Conservation (phyloP, 2,329 filamentous ascomycete species). For the Fusarium guadeloupense region DNA sequence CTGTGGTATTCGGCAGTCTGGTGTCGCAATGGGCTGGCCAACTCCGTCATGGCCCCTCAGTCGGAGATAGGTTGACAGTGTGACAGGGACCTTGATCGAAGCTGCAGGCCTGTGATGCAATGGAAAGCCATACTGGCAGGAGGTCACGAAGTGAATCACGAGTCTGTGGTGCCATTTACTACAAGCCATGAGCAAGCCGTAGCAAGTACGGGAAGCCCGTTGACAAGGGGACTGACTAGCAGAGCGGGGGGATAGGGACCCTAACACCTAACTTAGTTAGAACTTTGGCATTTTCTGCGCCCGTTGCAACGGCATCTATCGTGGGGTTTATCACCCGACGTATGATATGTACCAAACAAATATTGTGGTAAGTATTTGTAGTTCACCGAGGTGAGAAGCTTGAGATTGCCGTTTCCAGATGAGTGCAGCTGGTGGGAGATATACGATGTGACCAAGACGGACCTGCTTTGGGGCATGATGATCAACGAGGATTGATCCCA, state of each 20-base stretch:
- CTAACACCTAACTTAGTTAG: slow-evolving; percentile 2
- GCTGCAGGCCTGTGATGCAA: slow-evolving; percentile 28
- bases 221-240: slow-evolving; percentile 10
- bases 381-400: slow-evolving; percentile 17
- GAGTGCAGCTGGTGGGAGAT: slow-evolving; percentile 19
- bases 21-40: slow-evolving; percentile 16
- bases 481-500: slow-evolving; percentile 10
- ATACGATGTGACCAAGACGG: slow-evolving; percentile 29
- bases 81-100: slow-evolving; percentile 16
- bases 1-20: slow-evolving; percentile 10
- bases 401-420: slow-evolving; percentile 20
- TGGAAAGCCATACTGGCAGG: slow-evolving; percentile 19
- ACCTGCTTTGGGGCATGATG: slow-evolving; percentile 24
- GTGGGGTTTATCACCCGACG: slow-evolving; percentile 37
- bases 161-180: slow-evolving; percentile 37
- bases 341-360: slow-evolving; percentile 4
- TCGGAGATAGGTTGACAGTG: slow-evolving; percentile 15
- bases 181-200: slow-evolving; percentile 29
- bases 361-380: slow-evolving; percentile 15
- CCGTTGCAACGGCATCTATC: slow-evolving; percentile 33
- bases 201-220: slow-evolving; percentile 1
- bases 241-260: slow-evolving; percentile 11
- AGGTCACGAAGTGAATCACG: slow-evolving; percentile 27
- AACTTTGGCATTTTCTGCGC: slow-evolving; percentile 25
- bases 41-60: slow-evolving; percentile 20